Evolutionary conservation across 2,329 filamentous ascomycete genomes (phyloP), one percentile per base, ranked within the genome.

Genomic region (Cercospora beticola): DNA sequence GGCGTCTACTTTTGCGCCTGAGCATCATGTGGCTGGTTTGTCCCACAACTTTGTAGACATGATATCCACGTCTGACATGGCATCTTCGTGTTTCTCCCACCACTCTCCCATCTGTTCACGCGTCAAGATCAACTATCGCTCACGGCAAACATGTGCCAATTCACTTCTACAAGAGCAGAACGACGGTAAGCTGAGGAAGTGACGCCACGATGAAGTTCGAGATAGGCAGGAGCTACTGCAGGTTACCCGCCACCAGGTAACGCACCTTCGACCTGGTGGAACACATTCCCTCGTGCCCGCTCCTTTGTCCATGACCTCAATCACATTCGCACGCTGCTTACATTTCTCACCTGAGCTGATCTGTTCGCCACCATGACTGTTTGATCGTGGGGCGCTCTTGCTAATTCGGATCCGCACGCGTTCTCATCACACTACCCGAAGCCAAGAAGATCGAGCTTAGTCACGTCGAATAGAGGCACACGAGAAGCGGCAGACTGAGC

Each of bases 181-280:
- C 3, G 5, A 30, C 2, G 54, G 49, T 28, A 9, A 26, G 28
- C 18, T 12, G 26, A 33, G 54, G 14, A n/a, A 58, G 54, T 58
- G 54, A 58, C 26, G 26, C 12, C 26, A 33, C 54, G 57, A 65
- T 57, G 46, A 33, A 49, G 36, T 26, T 52, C 57, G 26, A 46
- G 54, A 65, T 66, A 18, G 46, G 26, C 28, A 46, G 60, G 23
- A 67, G 65, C 59, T 62, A 62, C 60, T 67, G 65, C 61, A 67
- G 65, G 60, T 28, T 49, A 36, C 61, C 60, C 65, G 65, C 65
- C 65, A 67, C 65, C 54, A 36, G 26, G 33, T n/a, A 62, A 62
- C 59, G 14, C 54, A 31, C 54, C 23, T 52, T 28, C 18, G 23
- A 66, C 46, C 64, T 40, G 56, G 64, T 66, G 64, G 21, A 57